phyloP scores from a whole-genome alignment of 805 yeast genomes.

The Pichia sporocuriosa region DNA sequence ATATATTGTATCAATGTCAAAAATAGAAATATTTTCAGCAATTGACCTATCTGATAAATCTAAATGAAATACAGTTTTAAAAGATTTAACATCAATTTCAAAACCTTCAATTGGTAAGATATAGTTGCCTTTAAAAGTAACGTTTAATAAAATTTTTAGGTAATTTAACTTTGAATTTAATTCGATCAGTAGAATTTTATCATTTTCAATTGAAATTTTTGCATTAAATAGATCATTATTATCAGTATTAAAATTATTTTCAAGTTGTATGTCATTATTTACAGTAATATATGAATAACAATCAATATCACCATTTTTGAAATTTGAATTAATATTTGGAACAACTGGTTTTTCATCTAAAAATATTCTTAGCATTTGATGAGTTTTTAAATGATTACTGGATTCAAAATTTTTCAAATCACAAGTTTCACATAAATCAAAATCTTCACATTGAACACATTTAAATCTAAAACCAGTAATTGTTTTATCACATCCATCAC shows the following conservation, averaged over 20 bases:
- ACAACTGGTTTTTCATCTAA: slow-evolving; percentile 13
- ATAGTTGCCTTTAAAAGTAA: not conserved
- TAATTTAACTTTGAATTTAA: not conserved
- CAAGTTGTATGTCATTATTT: too few species aligned
- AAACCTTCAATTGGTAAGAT: not conserved
- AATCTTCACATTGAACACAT: slow-evolving; percentile 47
- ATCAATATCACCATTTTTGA: too few species aligned
- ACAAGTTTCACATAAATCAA: slow-evolving; percentile 44
- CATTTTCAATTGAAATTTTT: not conserved
- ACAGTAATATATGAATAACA: too few species aligned
- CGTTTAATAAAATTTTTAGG: not conserved
- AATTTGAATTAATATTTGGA: not conserved
- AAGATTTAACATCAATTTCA: not conserved
- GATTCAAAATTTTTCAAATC: slow-evolving; percentile 22
- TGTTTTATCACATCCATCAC: slow-evolving; percentile 28
- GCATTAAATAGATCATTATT: not conserved
- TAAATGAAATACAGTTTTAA: not conserved
- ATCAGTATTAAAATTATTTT: too few species aligned
- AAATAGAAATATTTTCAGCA: not conserved
- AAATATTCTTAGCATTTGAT: slow-evolving; percentile 25
- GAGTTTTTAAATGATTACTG: slow-evolving; percentile 17
- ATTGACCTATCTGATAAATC: not conserved
- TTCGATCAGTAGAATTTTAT: not conserved
- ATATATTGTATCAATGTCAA: not conserved
- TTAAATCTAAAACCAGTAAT: slow-evolving; percentile 40